Conservation (phyloP, 148 eudicot genomes). For the Pharnaceum exiguum region DNA sequence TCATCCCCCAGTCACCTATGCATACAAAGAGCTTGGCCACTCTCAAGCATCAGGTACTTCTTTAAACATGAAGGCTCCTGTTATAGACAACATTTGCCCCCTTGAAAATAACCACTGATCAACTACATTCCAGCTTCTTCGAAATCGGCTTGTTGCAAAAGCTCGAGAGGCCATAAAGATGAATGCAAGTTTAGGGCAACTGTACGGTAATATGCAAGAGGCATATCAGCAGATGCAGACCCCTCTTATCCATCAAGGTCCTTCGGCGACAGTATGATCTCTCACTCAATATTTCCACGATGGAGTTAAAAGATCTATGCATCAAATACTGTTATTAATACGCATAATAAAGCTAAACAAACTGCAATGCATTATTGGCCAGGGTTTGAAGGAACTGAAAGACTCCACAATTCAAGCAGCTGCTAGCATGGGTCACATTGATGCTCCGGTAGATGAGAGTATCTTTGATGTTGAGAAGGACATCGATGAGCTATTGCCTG, state of each 20-base stretch:
- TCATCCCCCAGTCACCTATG: slow-evolving; percentile 95
- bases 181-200: slow-evolving; percentile 69
- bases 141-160: slow-evolving; percentile 65
- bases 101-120: not conserved
- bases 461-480: slow-evolving; percentile 84
- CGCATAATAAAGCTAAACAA: not conserved
- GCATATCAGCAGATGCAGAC: slow-evolving; percentile 90
- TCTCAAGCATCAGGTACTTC: slow-evolving; percentile 74
- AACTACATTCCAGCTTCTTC: slow-evolving; percentile 47
- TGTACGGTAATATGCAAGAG: slow-evolving; percentile 88
- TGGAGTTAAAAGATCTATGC: not conserved
- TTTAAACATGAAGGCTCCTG: not conserved
- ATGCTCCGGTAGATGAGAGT: slow-evolving; percentile 78
- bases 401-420: slow-evolving; percentile 77
- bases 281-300: not conserved
- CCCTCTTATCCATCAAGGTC: slow-evolving; percentile 70
- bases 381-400: slow-evolving; percentile 83
- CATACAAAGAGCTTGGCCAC: slow-evolving; percentile 93
- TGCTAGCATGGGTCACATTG: slow-evolving; percentile 63
- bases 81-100: not conserved
- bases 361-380: slow-evolving; percentile 8
- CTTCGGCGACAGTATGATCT: slow-evolving; percentile 48
- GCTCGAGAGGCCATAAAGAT: slow-evolving; percentile 63
- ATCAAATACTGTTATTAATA: not conserved
- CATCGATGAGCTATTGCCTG: slow-evolving; percentile 76